Base-by-base conservation (phyloP, 2,329 filamentous ascomycete genomes). In the Coleophoma eucalyptorum region DNA sequence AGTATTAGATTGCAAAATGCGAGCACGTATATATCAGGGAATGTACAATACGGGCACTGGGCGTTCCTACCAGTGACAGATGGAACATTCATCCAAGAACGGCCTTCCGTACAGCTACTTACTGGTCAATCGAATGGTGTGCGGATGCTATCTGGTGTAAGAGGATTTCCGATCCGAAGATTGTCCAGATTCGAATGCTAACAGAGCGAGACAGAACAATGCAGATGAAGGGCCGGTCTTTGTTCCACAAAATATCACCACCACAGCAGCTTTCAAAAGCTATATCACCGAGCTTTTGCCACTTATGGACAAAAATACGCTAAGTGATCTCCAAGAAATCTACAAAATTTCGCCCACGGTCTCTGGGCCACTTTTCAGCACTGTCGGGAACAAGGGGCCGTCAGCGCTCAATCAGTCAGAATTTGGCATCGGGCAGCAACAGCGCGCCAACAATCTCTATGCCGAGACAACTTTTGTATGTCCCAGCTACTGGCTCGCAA, bases 401-500 rank as follows among this genome's bases (percentile, higher is more conserved):
- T 75, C 69, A 1, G 73, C 74, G 0, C 50, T 77, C 13, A 73
- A 75, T 48, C 65, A 72, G 38, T 70, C 70, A 33, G 63, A 66
- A 19, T 67, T 72, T 26, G 75, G 65, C 0, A 71, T 66, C 0
- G 76, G 77, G 5, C 72, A 76, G 49, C 76, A 80, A 52, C 75
- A 80, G 53, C 69, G 72, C 11, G 76, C 75, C 10, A 65, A 71
- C 20, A 73, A 76, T 54, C 70, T 79, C 46, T 77, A 74, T 55
- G 74, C 70, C 42, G 77, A 81, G 63, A 70, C 72, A 1, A 78
- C 75, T 0, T 79, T 80, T 48, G 69, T 77, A 12, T 81, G 78
- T 57, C 73, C 77, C 0, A 70, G 72, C 0, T 79, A 80, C 63
- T 80, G 75, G 76, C 63, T 78, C 38, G 69, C 72, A 2, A 66